Conservation (phyloP, 352 stramenopile species). For the Blastocystis sp. region DNA sequence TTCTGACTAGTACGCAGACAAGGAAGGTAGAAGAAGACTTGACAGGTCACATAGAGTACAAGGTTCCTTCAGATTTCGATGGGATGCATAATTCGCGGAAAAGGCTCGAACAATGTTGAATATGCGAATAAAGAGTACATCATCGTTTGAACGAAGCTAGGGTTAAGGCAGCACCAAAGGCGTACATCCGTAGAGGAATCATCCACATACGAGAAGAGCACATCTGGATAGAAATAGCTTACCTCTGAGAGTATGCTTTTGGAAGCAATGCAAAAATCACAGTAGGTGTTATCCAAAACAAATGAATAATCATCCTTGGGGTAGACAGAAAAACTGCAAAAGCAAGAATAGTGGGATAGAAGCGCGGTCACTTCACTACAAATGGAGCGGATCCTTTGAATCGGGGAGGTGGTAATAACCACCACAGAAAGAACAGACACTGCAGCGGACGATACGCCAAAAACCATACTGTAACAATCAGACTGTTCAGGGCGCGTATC, state of each 20-base stretch:
- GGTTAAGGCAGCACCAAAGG: neutral
- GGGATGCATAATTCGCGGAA: neutral
- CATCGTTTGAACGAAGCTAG: slow-evolving; percentile 11
- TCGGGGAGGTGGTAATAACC: neutral
- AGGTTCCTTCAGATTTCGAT: neutral
- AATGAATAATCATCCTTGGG: slow-evolving; percentile 30
- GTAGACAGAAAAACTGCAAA: slow-evolving; percentile 48
- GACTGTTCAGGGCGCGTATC: neutral
- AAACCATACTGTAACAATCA: neutral
- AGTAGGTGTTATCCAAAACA: slow-evolving; percentile 54
- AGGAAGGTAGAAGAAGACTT: slow-evolving; percentile 36
- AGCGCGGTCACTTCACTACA: slow-evolving; percentile 44
- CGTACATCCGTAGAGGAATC: neutral
- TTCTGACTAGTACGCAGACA: slow-evolving; percentile 30
- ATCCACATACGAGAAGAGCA: slow-evolving; percentile 1
- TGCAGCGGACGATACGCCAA: neutral
- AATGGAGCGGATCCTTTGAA: neutral
- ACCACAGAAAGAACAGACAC: neutral
- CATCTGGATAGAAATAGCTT: slow-evolving; percentile 33
- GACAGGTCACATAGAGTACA: slow-evolving; percentile 38
- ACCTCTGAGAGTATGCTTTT: slow-evolving; percentile 6
- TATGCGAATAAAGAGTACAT: slow-evolving; percentile 11
- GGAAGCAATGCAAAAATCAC: slow-evolving; percentile 56
- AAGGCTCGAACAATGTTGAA: slow-evolving; percentile 34
- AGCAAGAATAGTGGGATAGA: slow-evolving; percentile 55